phyloP scores from a whole-genome alignment of 305 asterid genomes.

The Fraxinus latifolia region DNA sequence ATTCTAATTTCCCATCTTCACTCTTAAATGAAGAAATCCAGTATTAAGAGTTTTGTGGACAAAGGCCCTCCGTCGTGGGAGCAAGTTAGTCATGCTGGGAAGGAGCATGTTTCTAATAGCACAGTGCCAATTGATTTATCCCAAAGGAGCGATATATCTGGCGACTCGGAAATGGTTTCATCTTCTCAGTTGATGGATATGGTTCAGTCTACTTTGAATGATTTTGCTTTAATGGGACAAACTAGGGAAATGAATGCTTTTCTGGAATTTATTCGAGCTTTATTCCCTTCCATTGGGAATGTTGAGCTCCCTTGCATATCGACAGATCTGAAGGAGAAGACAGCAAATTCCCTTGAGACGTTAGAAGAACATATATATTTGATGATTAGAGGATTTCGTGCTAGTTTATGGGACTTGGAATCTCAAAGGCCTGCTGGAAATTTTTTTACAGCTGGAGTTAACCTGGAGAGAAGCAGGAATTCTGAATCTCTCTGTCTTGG shows the following conservation, averaged over 20 bases:
- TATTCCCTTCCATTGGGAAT: conserved; percentile 59
- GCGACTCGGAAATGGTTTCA: conserved; percentile 36
- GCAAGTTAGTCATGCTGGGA: conserved; percentile 49
- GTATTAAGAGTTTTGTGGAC: conserved; percentile 66
- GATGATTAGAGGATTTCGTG: conserved; percentile 41
- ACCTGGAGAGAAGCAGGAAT: conserved; percentile 24
- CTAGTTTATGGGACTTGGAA: conserved; percentile 31
- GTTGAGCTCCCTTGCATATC: conserved; percentile 42
- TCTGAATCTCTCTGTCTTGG: conserved; percentile 63
- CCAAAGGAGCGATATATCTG: conserved; percentile 25
- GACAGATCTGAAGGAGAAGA: conserved; percentile 32
- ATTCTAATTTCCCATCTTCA: conserved; percentile 23
- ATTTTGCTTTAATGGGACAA: conserved; percentile 58
- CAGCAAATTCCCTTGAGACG: conserved; percentile 44
- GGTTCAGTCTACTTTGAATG: conserved; percentile 65
- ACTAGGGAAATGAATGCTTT: conserved; percentile 62
- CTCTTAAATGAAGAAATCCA: conserved; percentile 75
- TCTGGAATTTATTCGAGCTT: conserved; percentile 52
- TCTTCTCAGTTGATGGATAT: conserved; percentile 47
- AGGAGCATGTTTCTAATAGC: conserved; percentile 45
- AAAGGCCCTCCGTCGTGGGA: conserved; percentile 78
- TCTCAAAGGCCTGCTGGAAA: conserved; percentile 27
- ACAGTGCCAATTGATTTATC: conserved; percentile 34
- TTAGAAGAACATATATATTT: conserved; percentile 63
- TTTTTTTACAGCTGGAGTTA: conserved; percentile 29